Evolutionary conservation across 306 rosid species (phyloP), one percentile per base, ranked within the genome.

Genomic region (Acacia melanoxylon): DNA sequence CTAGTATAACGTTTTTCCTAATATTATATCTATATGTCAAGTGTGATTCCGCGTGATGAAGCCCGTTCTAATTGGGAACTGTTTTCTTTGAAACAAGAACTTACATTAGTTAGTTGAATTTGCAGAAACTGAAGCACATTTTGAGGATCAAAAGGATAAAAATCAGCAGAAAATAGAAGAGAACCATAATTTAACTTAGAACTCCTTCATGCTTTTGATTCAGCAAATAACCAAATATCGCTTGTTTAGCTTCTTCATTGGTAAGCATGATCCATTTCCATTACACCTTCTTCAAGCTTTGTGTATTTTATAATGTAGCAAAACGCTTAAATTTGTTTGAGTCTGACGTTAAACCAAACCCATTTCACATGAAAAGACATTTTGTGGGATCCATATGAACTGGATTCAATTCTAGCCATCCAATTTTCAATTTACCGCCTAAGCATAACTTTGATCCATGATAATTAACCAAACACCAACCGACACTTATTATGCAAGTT

Each of bases 321-420:
- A 8, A 48, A 49, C 45, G 33, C 45, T 51, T 72, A 70, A 45
- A 44, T 59, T 71, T 31, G 42, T 33, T 27, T 22, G 45, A 82
- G 31, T 69, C 63, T 45, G 81, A 76, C 80, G 29, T 25, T 20
- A 77, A 71, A 72, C 74, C 78, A 61, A 46, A 59, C 75, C 42
- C 54, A 66, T 10, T 78, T 78, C 25, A 29, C 67, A 54, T 83
- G 72, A 80, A 69, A 75, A 45, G 62, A 70, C 63, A 37, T 80
- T 41, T 0, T 13, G 87, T 76, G 84, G 84, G 79, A 22, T 80
- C 84, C 85, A 63, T 69, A 42, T 67, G 78, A 84, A 69, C 76
- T 80, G 82, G 79, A 76, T 63, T 80, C 81, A 84, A 76, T 71
- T 84, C 81, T 58, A 75, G 61, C 72, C 71, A 48, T 42, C 25